Conservation (phyloP, 2,329 filamentous ascomycete species). For the Aureobasidium vineae region DNA sequence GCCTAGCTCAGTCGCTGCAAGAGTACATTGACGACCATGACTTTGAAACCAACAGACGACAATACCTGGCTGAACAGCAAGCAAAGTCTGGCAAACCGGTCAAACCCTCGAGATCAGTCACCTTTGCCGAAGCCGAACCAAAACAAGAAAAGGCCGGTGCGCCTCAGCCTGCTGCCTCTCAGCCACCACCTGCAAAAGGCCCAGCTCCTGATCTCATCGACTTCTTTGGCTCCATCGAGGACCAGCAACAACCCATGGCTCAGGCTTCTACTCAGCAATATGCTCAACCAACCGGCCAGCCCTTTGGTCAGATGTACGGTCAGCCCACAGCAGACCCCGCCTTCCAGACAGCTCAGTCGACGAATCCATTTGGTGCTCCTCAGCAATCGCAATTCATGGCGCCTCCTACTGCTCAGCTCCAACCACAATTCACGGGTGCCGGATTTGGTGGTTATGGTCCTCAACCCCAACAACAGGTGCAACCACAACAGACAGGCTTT, state of each 20-base stretch:
- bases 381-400: conserved; percentile 41
- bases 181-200: conserved; percentile 50
- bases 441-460: conserved; percentile 80
- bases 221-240: conserved; percentile 92
- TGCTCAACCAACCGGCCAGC: conserved; percentile 47
- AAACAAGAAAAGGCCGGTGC: not conserved
- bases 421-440: conserved; percentile 66
- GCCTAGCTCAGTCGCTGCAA: conserved; percentile 82
- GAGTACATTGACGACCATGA: conserved; percentile 94
- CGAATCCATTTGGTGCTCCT: conserved; percentile 44
- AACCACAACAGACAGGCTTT: conserved; percentile 42
- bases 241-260: conserved; percentile 68
- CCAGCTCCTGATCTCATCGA: conserved; percentile 80
- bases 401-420: conserved; percentile 50
- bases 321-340: conserved; percentile 30
- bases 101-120: conserved; percentile 27
- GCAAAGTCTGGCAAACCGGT: conserved; percentile 57
- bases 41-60: conserved; percentile 88
- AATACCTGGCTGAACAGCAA: conserved; percentile 86
- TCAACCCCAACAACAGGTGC: conserved; percentile 55
- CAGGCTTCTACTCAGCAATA: conserved; percentile 37
- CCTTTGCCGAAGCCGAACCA: not conserved
- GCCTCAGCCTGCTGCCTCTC: conserved; percentile 37
- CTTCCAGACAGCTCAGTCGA: conserved; percentile 34
- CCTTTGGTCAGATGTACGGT: conserved; percentile 35